phyloP scores from a whole-genome alignment of 257 asterid genomes.

The Scutellaria galericulata region DNA sequence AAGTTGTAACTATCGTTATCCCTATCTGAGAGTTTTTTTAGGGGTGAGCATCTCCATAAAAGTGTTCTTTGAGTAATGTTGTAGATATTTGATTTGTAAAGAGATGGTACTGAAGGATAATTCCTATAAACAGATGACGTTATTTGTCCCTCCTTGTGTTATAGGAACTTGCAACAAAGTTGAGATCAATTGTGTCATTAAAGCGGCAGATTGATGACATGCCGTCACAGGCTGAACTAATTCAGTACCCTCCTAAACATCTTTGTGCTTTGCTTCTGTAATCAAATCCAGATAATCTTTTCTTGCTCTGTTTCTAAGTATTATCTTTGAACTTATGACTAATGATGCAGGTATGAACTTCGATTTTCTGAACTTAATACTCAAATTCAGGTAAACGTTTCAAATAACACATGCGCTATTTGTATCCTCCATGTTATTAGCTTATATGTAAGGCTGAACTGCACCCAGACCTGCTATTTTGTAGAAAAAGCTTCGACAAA shows the following conservation, averaged over 20 bases:
- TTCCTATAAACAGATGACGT: slow-evolving; percentile 22
- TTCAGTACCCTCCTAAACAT: slow-evolving; percentile 63
- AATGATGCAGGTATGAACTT: slow-evolving; percentile 71
- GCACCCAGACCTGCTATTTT: slow-evolving; percentile 32
- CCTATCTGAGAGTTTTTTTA: neutral
- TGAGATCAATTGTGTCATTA: slow-evolving; percentile 56
- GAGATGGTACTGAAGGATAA: neutral
- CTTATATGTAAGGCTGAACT: slow-evolving; percentile 33
- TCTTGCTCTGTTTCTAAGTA: slow-evolving; percentile 1
- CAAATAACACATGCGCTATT: slow-evolving; percentile 14
- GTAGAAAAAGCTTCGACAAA: slow-evolving; percentile 73
- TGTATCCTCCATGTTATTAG: slow-evolving; percentile 19
- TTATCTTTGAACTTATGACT: slow-evolving; percentile 20
- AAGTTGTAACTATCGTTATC: slow-evolving; percentile 2
- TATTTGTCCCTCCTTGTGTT: neutral
- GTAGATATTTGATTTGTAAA: neutral
- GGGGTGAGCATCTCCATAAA: slow-evolving; percentile 2
- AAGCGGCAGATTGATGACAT: slow-evolving; percentile 70
- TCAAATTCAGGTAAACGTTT: slow-evolving; percentile 66
- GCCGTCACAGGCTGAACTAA: slow-evolving; percentile 76
- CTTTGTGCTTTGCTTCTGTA: slow-evolving; percentile 28
- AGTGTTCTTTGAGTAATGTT: neutral
- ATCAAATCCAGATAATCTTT: neutral
- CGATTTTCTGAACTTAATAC: slow-evolving; percentile 76
- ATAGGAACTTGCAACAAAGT: slow-evolving; percentile 70